phyloP scores from a whole-genome alignment of 2,329 filamentous ascomycete genomes.

The Onygena corvina region DNA sequence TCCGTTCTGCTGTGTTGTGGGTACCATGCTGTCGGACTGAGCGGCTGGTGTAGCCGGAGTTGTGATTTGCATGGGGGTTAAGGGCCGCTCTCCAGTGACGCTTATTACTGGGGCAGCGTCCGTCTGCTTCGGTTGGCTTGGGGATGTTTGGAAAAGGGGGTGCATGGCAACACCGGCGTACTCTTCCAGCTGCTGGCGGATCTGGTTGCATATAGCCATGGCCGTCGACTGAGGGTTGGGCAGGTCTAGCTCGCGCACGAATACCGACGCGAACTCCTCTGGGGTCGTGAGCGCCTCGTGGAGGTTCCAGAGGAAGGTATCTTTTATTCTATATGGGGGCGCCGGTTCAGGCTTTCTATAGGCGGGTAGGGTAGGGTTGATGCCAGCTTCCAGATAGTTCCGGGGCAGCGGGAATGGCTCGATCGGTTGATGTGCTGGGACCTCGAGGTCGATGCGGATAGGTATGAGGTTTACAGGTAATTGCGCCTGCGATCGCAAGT shows the following conservation, averaged over 20 bases:
- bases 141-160: conserved; percentile 61
- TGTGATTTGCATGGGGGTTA: conserved; percentile 19
- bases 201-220: conserved; percentile 79
- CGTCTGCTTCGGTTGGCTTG: conserved; percentile 38
- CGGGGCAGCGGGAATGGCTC: conserved; percentile 38
- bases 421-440: conserved; percentile 53
- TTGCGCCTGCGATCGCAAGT: conserved; percentile 54
- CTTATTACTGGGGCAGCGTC: conserved; percentile 3
- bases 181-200: conserved; percentile 87
- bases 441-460: conserved; percentile 90
- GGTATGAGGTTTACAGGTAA: conserved; percentile 85
- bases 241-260: conserved; percentile 87
- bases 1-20: conserved; percentile 5
- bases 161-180: conserved; percentile 91
- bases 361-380: conserved; percentile 58
- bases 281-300: conserved; percentile 90
- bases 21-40: conserved; percentile 15
- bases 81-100: conserved; percentile 18
- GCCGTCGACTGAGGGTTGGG: conserved; percentile 60
- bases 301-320: conserved; percentile 95
- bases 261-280: conserved; percentile 81
- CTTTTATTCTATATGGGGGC: conserved; percentile 75
- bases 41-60: conserved; percentile 14
- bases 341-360: conserved; percentile 71
- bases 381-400: conserved; percentile 29